Conservation (phyloP, 2,329 filamentous ascomycete genomes). For the Corniculantispora saksenae region DNA sequence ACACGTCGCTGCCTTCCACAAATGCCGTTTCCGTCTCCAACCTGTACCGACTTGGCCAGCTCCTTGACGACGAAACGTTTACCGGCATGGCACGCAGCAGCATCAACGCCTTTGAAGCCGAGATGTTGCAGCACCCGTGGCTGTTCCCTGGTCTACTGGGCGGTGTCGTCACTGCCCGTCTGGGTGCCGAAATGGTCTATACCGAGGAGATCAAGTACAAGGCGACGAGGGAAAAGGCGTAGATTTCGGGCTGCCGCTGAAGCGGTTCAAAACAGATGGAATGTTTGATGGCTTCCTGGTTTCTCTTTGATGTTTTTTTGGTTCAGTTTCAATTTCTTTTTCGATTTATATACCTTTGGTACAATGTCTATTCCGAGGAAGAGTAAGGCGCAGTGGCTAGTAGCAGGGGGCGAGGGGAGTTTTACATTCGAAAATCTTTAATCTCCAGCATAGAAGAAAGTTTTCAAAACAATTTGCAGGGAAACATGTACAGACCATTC, state of each 20-base stretch:
- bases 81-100: slow-evolving; percentile 68
- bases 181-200: slow-evolving; percentile 59
- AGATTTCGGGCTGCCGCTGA: background rate
- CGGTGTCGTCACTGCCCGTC: slow-evolving; percentile 70
- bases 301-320: slow-evolving; percentile 22
- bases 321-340: slow-evolving; percentile 3
- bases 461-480: too few species aligned
- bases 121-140: slow-evolving; percentile 91
- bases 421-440: background rate
- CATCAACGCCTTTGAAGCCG: slow-evolving; percentile 82
- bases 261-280: background rate
- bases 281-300: background rate
- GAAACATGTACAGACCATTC: background rate
- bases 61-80: slow-evolving; percentile 68
- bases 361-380: background rate
- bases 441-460: background rate
- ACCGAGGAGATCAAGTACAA: slow-evolving; percentile 30
- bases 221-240: slow-evolving; percentile 26
- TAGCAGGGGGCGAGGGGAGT: background rate
- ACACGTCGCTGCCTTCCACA: slow-evolving; percentile 84
- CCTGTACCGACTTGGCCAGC: slow-evolving; percentile 73
- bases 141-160: slow-evolving; percentile 81
- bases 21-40: slow-evolving; percentile 88
- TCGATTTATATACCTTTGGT: slow-evolving; percentile 8
- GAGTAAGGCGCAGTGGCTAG: slow-evolving; percentile 1